Percentiles rank a stretch among this genome's conserved stretches.
Evolutionary conservation across 1,284 basidiomycete species (phyloP).

Genomic region (Meripilus lineatus): DNA sequence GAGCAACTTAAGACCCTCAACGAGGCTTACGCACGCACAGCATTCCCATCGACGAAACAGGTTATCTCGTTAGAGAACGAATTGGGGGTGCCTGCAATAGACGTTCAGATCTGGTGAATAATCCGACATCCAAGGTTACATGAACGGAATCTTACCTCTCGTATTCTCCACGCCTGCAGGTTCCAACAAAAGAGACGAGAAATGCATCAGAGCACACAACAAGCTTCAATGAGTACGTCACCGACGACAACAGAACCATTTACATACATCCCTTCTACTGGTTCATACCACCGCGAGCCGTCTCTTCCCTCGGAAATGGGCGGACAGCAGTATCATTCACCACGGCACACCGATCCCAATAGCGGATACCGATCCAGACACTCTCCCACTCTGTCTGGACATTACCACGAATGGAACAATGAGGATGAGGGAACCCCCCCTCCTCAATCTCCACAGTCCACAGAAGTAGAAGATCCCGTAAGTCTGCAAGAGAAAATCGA

Average conservation of each 20-base stretch:
- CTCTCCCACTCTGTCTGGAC: conserved; percentile 9
- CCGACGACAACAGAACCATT: conserved; percentile 13
- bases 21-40: conserved; percentile 72
- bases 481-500: conserved; percentile 16
- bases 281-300: conserved; percentile 9
- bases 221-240: conserved; percentile 44
- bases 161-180: too few species aligned
- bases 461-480: conserved; percentile 13
- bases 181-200: conserved; percentile 84
- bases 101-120: conserved; percentile 78
- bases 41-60: conserved; percentile 82
- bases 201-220: conserved; percentile 69
- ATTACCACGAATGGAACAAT: conserved; percentile 1
- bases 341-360: conserved; percentile 4
- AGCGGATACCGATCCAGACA: conserved; percentile 9
- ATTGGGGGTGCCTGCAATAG: conserved; percentile 76
- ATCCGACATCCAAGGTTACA: too few species aligned
- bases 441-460: too few species aligned
- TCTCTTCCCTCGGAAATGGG: conserved; percentile 6
- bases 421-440: conserved; percentile 1
- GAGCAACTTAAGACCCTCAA: conserved; percentile 74
- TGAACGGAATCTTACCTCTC: background rate
- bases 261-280: conserved; percentile 3
- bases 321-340: conserved; percentile 6
- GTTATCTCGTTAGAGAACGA: conserved; percentile 69